phyloP scores from a whole-genome alignment of 2,329 filamentous ascomycete genomes.

The Apiospora marii region DNA sequence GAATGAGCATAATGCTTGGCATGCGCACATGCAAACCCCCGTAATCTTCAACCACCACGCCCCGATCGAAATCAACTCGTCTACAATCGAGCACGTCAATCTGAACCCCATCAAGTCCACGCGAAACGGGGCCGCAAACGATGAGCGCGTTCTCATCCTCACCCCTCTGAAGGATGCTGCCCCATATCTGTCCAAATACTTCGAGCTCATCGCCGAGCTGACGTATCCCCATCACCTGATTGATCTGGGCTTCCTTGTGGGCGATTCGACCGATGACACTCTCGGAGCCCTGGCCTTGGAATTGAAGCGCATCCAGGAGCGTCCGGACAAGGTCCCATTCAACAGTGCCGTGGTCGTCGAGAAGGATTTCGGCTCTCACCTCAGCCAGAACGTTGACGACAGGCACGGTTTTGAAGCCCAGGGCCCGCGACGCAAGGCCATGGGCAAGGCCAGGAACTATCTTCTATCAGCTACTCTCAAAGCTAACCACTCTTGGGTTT shows the following conservation, averaged over 20 bases:
- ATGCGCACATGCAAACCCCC: slow-evolving; percentile 86
- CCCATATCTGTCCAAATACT: slow-evolving; percentile 84
- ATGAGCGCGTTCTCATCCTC: slow-evolving; percentile 88
- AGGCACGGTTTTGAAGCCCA: slow-evolving; percentile 89
- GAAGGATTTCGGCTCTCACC: slow-evolving; percentile 84
- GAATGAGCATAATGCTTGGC: slow-evolving; percentile 92
- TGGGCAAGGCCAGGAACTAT: slow-evolving; percentile 93
- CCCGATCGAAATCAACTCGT: slow-evolving; percentile 83
- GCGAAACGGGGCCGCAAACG: slow-evolving; percentile 76
- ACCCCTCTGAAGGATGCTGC: slow-evolving; percentile 93
- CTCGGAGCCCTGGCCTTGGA: slow-evolving; percentile 85
- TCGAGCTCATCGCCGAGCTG: slow-evolving; percentile 87
- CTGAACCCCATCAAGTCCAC: slow-evolving; percentile 88
- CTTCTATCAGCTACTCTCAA: slow-evolving; percentile 84
- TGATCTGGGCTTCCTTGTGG: slow-evolving; percentile 92
- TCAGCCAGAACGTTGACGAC: slow-evolving; percentile 82
- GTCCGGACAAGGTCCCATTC: slow-evolving; percentile 83
- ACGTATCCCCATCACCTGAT: slow-evolving; percentile 96
- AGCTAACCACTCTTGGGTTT: slow-evolving; percentile 96
- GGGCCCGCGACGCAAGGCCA: slow-evolving; percentile 86
- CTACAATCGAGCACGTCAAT: slow-evolving; percentile 80
- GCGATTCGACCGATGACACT: slow-evolving; percentile 91
- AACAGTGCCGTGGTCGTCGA: slow-evolving; percentile 84
- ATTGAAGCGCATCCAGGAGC: slow-evolving; percentile 85
- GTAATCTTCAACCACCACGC: slow-evolving; percentile 97